Conservation (phyloP, 2,329 filamentous ascomycete species). For the Diplodia corticola region DNA sequence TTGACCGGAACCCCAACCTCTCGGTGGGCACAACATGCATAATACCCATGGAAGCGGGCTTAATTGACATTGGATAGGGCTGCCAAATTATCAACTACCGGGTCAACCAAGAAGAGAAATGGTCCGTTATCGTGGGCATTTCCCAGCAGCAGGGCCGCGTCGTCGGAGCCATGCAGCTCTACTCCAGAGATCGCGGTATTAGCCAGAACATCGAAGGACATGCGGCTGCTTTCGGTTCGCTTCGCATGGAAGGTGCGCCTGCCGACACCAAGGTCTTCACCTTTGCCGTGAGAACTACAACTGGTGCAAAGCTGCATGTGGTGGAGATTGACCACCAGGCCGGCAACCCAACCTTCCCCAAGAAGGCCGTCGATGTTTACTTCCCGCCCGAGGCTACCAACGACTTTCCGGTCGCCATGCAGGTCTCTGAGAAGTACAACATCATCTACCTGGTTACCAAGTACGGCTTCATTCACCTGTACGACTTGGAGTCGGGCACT, state of each 20-base stretch:
- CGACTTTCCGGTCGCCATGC: constrained; percentile 97
- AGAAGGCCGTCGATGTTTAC: constrained; percentile 97
- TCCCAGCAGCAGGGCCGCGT: constrained; percentile 91
- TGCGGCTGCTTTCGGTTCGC: constrained; percentile 87
- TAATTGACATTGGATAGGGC: constrained; percentile 54
- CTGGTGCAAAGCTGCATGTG: constrained; percentile 92
- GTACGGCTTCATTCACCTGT: constrained; percentile 98
- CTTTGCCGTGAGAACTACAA: constrained; percentile 87
- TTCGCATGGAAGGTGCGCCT: constrained; percentile 84
- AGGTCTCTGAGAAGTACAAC: constrained; percentile 94
- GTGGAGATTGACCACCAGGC: constrained; percentile 95
- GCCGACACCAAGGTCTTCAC: constrained; percentile 94
- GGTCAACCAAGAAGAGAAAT: constrained; percentile 91
- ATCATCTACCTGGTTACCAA: constrained; percentile 98
- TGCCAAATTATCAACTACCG: constrained; percentile 99
- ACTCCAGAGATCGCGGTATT: constrained; percentile 92
- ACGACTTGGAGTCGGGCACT: constrained; percentile 92
- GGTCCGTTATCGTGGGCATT: constrained; percentile 97
- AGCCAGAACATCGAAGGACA: constrained; percentile 98
- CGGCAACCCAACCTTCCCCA: constrained; percentile 83
- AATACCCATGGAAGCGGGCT: neutral
- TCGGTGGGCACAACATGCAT: constrained; percentile 58
- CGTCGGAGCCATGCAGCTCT: constrained; percentile 94
- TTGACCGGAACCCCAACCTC: constrained; percentile 90
- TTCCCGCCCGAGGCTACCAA: constrained; percentile 94